Evolutionary conservation across 2,329 filamentous ascomycete genomes (phyloP), one percentile per base, ranked within the genome.

Genomic region (Monilinia laxa): DNA sequence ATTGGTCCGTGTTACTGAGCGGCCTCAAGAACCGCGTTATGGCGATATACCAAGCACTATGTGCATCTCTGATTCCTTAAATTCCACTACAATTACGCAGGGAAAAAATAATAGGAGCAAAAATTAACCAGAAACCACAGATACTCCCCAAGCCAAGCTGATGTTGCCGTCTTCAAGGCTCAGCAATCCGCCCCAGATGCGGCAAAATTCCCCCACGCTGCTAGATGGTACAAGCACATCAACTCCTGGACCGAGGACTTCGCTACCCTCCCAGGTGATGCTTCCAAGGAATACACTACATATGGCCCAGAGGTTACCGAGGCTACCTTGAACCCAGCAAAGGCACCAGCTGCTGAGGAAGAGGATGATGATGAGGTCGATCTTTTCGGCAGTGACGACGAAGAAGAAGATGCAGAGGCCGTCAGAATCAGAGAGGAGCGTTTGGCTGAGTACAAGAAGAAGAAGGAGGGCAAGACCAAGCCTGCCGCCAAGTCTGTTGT

Each of bases 151-250:
- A 92, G 92, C 76, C 95, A 99, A 86, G 95, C 95, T 82, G 95
- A 99, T 85, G 94, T 96, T 77, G 91, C 90, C 81, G 88, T 88
- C 83, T 98, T 91, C 91, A 96, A 98, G 88, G 91, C 91, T 77
- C 81, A 97, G 79, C 88, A 85, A 77, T 81, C 84, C 75, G 81
- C 87, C 69, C 95, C 95, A 75, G 88, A 90, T 74, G 86, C 90
- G 76, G 84, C 85, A 80, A 96, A 96, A 85, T 97, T 90, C 88
- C 93, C 94, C 77, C 85, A 97, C 84, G 93, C 90, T 78, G 92
- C 92, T 78, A 90, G 95, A 81, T 99, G 95, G 95, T 97, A 97
- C 89, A 97, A 96, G 88, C 94, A 99, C 88, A 92, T 97, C 79
- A 87, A 91, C 80, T 90, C 91, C 75, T 97, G 91, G 84, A 89